Percentiles rank a stretch among this genome's conserved stretches.
Evolutionary conservation across 768 basidiomycete genomes (phyloP).

Genomic region (Trametes gibbosa): DNA sequence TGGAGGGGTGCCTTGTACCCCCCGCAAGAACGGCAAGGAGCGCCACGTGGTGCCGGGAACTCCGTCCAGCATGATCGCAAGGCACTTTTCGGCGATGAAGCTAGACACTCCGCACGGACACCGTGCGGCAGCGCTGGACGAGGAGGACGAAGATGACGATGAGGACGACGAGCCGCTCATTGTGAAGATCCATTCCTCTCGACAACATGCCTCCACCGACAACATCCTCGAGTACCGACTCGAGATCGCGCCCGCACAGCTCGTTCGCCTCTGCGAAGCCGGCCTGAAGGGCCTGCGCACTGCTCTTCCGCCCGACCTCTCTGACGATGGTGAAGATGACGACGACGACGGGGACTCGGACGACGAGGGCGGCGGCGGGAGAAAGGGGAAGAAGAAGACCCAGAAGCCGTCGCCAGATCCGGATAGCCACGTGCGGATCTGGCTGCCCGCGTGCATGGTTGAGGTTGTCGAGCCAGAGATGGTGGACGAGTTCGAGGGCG

Average conservation of each 20-base stretch:
- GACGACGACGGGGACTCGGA: slow-evolving; percentile 45
- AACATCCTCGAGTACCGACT: slow-evolving; percentile 75
- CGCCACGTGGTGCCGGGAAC: slow-evolving; percentile 34
- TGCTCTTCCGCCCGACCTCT: slow-evolving; percentile 24
- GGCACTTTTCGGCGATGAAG: slow-evolving; percentile 50
- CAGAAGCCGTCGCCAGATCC: slow-evolving; percentile 49
- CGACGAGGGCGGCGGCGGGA: slow-evolving; percentile 46
- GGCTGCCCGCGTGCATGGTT: slow-evolving; percentile 85
- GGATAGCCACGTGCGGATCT: slow-evolving; percentile 58
- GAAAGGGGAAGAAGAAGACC: slow-evolving; percentile 32
- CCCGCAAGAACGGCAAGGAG: slow-evolving; percentile 34
- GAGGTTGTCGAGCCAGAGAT: slow-evolving; percentile 61
- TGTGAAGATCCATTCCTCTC: slow-evolving; percentile 45
- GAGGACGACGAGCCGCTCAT: slow-evolving; percentile 38
- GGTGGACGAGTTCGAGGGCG: slow-evolving; percentile 57
- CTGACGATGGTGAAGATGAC: slow-evolving; percentile 18
- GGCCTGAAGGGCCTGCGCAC: slow-evolving; percentile 65
- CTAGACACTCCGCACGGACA: slow-evolving; percentile 26
- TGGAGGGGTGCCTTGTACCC: slow-evolving; percentile 34
- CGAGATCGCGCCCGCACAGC: slow-evolving; percentile 64
- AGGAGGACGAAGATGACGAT: slow-evolving; percentile 33
- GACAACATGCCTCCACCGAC: slow-evolving; percentile 72
- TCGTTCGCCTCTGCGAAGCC: slow-evolving; percentile 62
- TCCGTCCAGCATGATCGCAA: slow-evolving; percentile 48
- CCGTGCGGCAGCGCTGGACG: background rate